Evolutionary conservation across 768 basidiomycete genomes (phyloP), one percentile per base, ranked within the genome.

Genomic region (Leccinellum rugosiceps): DNA sequence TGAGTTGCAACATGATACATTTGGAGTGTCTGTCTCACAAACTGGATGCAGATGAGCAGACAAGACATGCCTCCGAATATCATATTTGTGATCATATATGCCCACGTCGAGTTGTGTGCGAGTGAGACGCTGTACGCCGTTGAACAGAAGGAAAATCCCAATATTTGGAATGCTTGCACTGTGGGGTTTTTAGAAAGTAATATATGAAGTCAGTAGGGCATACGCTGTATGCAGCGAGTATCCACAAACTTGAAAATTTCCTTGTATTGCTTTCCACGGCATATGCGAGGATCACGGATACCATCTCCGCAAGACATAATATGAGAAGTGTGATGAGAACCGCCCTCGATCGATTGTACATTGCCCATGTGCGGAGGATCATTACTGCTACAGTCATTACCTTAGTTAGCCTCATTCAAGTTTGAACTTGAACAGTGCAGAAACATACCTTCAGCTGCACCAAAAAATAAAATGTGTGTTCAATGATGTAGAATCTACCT

Each of bases 391-490:
- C 11, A 52, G n/a, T 8, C 35, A 19, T 17, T 4, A 3, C 13
- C 34, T 25, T 8, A 19, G 21, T 6, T 28, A 13, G n/a, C 10
- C 28, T 31, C 30, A 10, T 30, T 13, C 31, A n/a, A 21, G 14
- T n/a, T n/a, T n/a, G n/a, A 31, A n/a, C n/a, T n/a, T n/a, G n/a
- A n/a, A n/a, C 28, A 31, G 13, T 2, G 4, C 11, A 31, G 19
- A 17, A n/a, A 52, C 28, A 55, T 35, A 58, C 57, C 13, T 14
- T 59, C 47, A 5, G 47, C 47, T 7, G 47, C 30, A 49, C 47
- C 9, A 10, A 49, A 13, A 49, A 49, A 49, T 5, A 6, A 3
- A 2, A 10, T 17, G 15, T 49, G 31, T 49, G 48, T 19, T 30
- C 48, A 49, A 8, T 4, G 30, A 49, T 49, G 28, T 17, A 28